Evolutionary conservation across 129 eudicot genomes (phyloP), one percentile per base, ranked within the genome.

Genomic region (Dittrichia graveolens): DNA sequence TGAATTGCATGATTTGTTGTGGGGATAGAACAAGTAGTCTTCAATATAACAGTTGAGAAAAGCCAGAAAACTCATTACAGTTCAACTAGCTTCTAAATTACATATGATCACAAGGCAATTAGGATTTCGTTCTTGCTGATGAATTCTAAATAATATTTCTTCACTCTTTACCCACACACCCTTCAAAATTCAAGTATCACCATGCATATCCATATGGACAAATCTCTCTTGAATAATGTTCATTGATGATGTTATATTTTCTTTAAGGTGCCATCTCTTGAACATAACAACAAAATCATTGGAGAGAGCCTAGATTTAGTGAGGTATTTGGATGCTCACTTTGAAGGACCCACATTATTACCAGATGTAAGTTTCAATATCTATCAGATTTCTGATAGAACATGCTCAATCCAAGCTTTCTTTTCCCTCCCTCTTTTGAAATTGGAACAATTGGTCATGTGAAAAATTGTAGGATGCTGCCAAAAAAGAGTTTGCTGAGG

Each of bases 261-360:
- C 43, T 10, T 65, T 8, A 58, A 93, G 98, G 96, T 93, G 73
- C 98, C 98, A 72, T 19, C 98, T 47, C 79, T 93, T 79, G 98
- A 93, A 85, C 96, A 93, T 71, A 65, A 90, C 77, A 83, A 85
- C 78, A 86, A 87, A 79, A 74, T 93, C 59, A 90, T 44, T 10
- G 96, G 92, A 43, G 96, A 93, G 81, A 93, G 98, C 71, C 71
- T 93, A 67, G 96, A 90, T 77, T 80, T 93, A 80, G 53, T 90
- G 39, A 87, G 82, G 69, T 93, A 93, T 69, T 6, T 93, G 0
- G 92, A 93, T 72, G 68, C 39, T 56, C 88, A 93, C 87, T 93
- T 93, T 78, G 86, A 89, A 76, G 96, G 96, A 8, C 91, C 96
- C 34, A 12, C 78, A 5, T 86, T 94, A 38, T 61, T 85, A 57